Evolutionary conservation across 2,329 filamentous ascomycete genomes (phyloP), one percentile per base, ranked within the genome.

Genomic region (Clonostachys solani): DNA sequence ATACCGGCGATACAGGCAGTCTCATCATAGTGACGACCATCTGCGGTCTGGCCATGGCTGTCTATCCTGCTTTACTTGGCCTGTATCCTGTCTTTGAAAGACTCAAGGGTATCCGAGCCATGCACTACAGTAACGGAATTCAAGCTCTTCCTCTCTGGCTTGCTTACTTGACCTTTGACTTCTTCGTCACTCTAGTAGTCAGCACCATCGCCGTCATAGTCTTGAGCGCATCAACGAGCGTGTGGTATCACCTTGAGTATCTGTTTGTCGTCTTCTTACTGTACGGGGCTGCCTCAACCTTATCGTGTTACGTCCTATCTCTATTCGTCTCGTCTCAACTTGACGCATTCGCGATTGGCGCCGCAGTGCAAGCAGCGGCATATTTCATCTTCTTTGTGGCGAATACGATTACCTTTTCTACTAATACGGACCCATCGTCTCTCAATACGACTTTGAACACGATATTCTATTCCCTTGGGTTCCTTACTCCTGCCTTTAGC

Each of bases 101-200:
- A 5, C 74, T 83, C 45, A 86, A 89, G 50, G 40, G 34, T 15
- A 87, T 95, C 40, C 79, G 90, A 44, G 85, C 86, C 5, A 70
- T 96, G 19, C 84, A 95, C 62, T 95, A 94, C 65, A 91, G 87
- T 48, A 95, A 95, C 60, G 90, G 90, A 34, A 88, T 95, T 33
- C 77, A 86, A 23, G 83, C 85, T 2, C 69, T 84, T 2, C 87
- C 89, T 1, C 71, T 95, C 2, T 95, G 90, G 90, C 64, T 87
- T 2, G 87, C 90, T 2, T 92, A 95, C 60, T 72, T 84, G 2
- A 60, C 72, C 1, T 95, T 95, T 58, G 90, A 95, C 66, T 38
- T 38, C 36, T 88, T 90, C 52, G 59, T 80, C 34, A 83, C 91
- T 47, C 82, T 91, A 1, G 55, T 92, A 15, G 40, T 56, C 18